Percentiles rank a stretch among this genome's conserved stretches.
These are phyloP conservation scores for Leavenworthia alabamica DNA, from an alignment of 345 rosid genomes.

Conservation along the genomic window DNA sequence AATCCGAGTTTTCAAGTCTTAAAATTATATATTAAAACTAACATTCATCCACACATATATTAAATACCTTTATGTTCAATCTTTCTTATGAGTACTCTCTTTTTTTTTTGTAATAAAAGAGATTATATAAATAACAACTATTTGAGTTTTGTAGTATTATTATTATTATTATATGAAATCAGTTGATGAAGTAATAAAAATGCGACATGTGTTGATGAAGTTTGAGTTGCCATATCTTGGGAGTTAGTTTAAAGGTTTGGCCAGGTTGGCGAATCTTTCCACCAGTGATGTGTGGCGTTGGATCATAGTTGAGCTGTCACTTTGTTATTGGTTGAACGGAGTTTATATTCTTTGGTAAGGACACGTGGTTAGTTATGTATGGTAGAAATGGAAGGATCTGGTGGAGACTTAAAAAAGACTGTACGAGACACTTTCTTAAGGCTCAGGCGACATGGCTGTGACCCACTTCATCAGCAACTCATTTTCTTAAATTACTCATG, in stretches of 20 bases:
- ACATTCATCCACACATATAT: not conserved
- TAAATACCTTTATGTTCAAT: not conserved
- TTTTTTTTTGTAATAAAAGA: not conserved
- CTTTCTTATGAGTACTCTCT: not conserved
- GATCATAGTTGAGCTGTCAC: constrained; percentile 11
- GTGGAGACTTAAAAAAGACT: constrained; percentile 26
- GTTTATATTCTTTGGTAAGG: not conserved
- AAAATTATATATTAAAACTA: not conserved
- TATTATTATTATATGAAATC: not conserved
- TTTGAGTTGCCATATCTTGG: constrained; percentile 19
- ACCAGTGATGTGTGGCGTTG: constrained; percentile 5
- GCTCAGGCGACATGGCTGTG: constrained; percentile 17
- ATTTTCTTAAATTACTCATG: no score
- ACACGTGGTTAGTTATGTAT: constrained; percentile 23
- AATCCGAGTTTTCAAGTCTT: not conserved
- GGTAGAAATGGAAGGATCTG: constrained; percentile 20
- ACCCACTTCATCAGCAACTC: no score
- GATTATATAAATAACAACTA: not conserved
- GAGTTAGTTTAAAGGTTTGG: constrained; percentile 29
- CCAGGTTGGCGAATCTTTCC: constrained; percentile 28
- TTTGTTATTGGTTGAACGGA: not conserved
- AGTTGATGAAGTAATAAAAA: not conserved
- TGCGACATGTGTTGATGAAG: constrained; percentile 3
- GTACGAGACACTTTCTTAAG: constrained; percentile 22
- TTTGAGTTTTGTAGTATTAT: not conserved